Evolutionary conservation across 495 filamentous ascomycete species (phyloP), one percentile per base, ranked within the genome.

Genomic region (Talaromyces borbonicus): DNA sequence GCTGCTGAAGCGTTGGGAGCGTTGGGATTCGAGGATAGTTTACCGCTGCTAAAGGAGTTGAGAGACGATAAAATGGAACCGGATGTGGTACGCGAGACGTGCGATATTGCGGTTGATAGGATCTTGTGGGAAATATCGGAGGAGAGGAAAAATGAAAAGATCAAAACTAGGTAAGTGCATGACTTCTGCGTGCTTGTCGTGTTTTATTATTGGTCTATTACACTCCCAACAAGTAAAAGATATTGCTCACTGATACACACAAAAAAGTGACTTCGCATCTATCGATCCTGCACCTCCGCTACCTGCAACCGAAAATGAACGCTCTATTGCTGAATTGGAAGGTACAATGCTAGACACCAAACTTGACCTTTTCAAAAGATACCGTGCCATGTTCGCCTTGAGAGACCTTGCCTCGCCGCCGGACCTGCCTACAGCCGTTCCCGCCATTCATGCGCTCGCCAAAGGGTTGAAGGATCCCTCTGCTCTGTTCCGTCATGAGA

Each of bases 381-480:
- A 99, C 66, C 78, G 92, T 48, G 90, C 93, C 52, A 97, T 99
- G 92, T 99, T 99, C 56, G 84, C 86, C 32, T 78, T 99, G 32
- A 81, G 92, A 50, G 90, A 97, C 63, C 78, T 99, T 42, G 84
- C 87, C 11, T 95, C 90, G 5, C 90, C 90, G 2, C 88, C 89
- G 4, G 85, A 93, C 56, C 79, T 90, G 25, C 84, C 89, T 5
- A 93, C 87, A 2, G 87, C 90, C 6, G 73, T 87, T 19, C 81
- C 81, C 15, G 90, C 92, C 29, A 73, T 99, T 45, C 74, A 81
- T 38, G 84, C 89, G 5, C 71, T 99, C 37, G 84, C 90, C n/a
- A 80, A 77, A 55, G 93, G 92, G 2, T 82, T 99, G 55, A 69
- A 71, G 6, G 92, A 99, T 59, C 72, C 79, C 8, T 94, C 87